A percentile compares a stretch with the other conserved stretches of the same genome.
Conservation (phyloP, 177 flowering plant species). For the Vitis hybrid region DNA sequence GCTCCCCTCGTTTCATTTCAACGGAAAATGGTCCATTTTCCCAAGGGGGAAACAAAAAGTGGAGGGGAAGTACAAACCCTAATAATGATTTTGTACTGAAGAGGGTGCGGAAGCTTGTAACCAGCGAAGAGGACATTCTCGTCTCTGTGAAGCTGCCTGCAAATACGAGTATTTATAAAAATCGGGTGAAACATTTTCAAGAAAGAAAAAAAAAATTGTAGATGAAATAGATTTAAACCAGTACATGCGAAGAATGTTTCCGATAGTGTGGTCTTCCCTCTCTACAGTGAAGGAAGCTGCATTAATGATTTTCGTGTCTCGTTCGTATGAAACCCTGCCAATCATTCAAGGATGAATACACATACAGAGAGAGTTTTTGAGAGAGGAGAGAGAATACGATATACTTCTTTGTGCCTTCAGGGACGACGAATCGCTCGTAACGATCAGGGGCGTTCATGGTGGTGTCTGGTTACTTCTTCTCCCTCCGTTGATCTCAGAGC, state of each 20-base stretch:
- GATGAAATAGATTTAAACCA: not conserved
- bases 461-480: not conserved
- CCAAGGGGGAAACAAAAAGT: not conserved
- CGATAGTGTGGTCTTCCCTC: slow-evolving; percentile 94
- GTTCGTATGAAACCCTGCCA: slow-evolving; percentile 87
- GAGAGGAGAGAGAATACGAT: not conserved
- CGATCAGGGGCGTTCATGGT: slow-evolving; percentile 96
- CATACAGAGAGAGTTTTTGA: not conserved
- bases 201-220: not conserved
- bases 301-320: slow-evolving; percentile 96
- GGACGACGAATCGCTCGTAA: slow-evolving; percentile 95
- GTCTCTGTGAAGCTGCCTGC: slow-evolving; percentile 94
- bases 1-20: too few species aligned
- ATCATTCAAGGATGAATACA: not conserved
- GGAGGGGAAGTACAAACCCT: slow-evolving; percentile 56
- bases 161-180: not conserved
- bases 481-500: not conserved
- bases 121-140: slow-evolving; percentile 90
- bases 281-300: slow-evolving; percentile 94
- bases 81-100: slow-evolving; percentile 88
- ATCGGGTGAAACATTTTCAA: not conserved
- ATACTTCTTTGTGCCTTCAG: slow-evolving; percentile 94
- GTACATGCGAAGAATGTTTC: slow-evolving; percentile 93
- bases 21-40: too few species aligned
- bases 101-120: slow-evolving; percentile 98